phyloP scores from a whole-genome alignment of 1,284 basidiomycete species.

The Trichosporon asahii region DNA sequence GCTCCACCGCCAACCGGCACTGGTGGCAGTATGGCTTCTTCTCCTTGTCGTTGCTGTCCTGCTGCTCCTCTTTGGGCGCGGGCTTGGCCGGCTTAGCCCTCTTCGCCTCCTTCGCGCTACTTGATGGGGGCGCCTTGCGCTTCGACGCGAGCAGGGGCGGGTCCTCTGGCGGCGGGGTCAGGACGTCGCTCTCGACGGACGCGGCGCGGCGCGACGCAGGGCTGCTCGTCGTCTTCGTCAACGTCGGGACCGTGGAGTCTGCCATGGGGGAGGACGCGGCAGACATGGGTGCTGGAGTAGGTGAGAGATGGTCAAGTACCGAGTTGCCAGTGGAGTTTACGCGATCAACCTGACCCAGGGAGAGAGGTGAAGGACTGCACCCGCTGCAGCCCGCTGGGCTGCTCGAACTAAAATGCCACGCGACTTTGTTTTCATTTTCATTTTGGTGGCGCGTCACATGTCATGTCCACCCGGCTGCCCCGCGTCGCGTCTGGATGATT shows the following conservation, averaged over 20 bases:
- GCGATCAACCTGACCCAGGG: neutral
- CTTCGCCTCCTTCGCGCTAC: neutral
- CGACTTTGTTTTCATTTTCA: constrained; percentile 11
- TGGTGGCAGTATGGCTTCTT: constrained; percentile 37
- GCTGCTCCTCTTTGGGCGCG: neutral
- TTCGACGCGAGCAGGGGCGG: neutral
- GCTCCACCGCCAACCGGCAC: constrained; percentile 18
- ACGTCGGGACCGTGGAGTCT: neutral
- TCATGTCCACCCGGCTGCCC: neutral
- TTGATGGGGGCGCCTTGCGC: neutral
- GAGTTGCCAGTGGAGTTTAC: neutral
- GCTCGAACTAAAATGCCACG: constrained; percentile 1
- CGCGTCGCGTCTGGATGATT: neutral
- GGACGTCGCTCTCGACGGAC: neutral
- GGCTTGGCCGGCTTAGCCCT: constrained; percentile 7
- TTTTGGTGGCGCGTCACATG: constrained; percentile 8
- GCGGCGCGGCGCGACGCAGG: neutral
- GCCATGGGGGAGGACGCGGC: constrained; percentile 28
- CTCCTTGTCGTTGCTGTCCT: constrained; percentile 18
- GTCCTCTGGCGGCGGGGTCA: constrained; percentile 1
- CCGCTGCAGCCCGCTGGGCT: neutral
- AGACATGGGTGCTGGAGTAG: neutral
- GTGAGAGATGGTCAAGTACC: neutral
- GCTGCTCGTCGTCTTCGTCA: neutral
- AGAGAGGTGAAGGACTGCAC: no score